phyloP scores from a whole-genome alignment of 108 stramenopile species.

The Cyclotella atomus region DNA sequence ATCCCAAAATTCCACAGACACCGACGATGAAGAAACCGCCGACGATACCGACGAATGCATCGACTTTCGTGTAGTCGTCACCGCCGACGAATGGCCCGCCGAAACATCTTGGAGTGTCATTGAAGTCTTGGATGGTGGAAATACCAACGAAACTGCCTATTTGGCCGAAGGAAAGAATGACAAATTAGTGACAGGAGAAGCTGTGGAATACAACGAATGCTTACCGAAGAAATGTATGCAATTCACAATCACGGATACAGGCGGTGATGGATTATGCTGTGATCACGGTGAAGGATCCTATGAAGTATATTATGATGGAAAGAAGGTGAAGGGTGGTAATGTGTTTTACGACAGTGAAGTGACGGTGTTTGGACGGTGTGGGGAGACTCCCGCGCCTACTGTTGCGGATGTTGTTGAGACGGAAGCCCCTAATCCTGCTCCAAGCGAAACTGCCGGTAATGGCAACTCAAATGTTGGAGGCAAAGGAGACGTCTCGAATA shows the following conservation, averaged over 20 bases:
- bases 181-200: background rate
- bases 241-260: slow-evolving; percentile 42
- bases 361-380: slow-evolving; percentile 28
- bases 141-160: too few relatives aligned
- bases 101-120: slow-evolving; percentile 21
- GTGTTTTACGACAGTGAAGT: slow-evolving; percentile 42
- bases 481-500: background rate
- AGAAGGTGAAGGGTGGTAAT: slow-evolving; percentile 17
- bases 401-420: background rate
- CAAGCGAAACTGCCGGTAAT: background rate
- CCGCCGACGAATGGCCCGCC: slow-evolving; percentile 41
- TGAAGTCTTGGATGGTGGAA: background rate
- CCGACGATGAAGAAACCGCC: background rate
- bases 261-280: slow-evolving; percentile 55
- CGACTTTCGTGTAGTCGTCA: slow-evolving; percentile 20
- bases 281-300: slow-evolving; percentile 43
- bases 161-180: slow-evolving; percentile 17
- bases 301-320: slow-evolving; percentile 27
- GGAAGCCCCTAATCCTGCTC: background rate
- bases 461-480: background rate
- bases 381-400: slow-evolving; percentile 7
- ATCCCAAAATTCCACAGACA: too few relatives aligned
- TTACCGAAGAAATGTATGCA: slow-evolving; percentile 14
- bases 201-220: slow-evolving; percentile 1
- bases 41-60: background rate